Evolutionary conservation across 2,329 filamentous ascomycete genomes (phyloP).

Genomic region (Lasiodiplodia hormozganensis): DNA sequence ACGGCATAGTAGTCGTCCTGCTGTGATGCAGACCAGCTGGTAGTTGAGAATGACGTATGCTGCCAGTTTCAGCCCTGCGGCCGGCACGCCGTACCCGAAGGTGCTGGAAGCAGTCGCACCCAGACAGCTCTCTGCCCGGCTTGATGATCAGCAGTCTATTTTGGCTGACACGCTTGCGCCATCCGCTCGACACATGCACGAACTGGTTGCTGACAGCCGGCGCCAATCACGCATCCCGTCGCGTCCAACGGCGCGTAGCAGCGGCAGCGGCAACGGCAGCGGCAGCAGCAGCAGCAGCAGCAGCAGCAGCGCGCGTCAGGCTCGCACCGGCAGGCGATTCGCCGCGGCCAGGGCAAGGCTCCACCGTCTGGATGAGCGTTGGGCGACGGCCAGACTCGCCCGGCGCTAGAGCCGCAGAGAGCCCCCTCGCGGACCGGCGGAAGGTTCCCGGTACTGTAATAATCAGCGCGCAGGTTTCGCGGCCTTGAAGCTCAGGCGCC

Average conservation of each 20-base stretch:
- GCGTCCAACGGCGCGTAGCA: background rate
- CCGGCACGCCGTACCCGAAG: background rate
- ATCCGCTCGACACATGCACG: conserved; percentile 1
- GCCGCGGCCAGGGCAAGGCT: background rate
- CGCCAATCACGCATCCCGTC: background rate
- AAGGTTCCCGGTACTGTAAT: background rate
- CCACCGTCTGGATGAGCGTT: background rate
- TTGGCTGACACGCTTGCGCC: conserved; percentile 1
- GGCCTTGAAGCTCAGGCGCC: conserved; percentile 15
- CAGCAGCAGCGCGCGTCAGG: background rate
- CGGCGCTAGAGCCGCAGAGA: background rate
- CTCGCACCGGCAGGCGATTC: background rate
- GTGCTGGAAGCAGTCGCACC: background rate
- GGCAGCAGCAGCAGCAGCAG: background rate
- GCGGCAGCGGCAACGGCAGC: background rate
- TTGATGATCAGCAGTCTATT: background rate
- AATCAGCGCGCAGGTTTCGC: conserved; percentile 2
- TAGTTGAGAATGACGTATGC: background rate
- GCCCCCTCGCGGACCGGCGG: conserved; percentile 5
- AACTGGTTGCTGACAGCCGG: background rate
- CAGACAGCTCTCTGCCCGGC: background rate
- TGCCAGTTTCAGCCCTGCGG: background rate
- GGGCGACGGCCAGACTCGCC: background rate
- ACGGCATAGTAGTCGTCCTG: background rate
- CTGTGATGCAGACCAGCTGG: background rate